Evolutionary conservation across 2,329 filamentous ascomycete species (phyloP).

Genomic region (Cordyceps cicadae): DNA sequence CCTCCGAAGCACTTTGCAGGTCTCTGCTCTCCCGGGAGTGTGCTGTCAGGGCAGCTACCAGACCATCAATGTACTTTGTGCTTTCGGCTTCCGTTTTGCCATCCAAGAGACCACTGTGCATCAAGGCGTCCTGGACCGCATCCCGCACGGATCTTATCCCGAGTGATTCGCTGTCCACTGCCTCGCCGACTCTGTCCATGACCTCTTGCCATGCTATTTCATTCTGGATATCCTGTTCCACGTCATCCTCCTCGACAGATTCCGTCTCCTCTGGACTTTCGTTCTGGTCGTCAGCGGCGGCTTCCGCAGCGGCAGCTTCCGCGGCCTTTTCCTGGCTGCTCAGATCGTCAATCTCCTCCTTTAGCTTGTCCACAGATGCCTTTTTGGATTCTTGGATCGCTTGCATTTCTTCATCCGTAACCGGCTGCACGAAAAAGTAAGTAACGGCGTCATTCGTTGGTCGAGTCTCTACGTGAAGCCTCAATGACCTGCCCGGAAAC

Average conservation of each 20-base stretch:
- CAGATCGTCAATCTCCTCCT: conserved; percentile 52
- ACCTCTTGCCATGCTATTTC: conserved; percentile 45
- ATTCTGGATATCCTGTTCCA: conserved; percentile 20
- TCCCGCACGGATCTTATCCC: conserved; percentile 44
- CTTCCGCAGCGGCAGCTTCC: conserved; percentile 12
- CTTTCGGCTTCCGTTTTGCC: conserved; percentile 38
- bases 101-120: conserved; percentile 44
- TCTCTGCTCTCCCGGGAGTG: conserved; percentile 22
- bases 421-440: conserved; percentile 85
- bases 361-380: conserved; percentile 59
- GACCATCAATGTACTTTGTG: conserved; percentile 39
- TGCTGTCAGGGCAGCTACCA: conserved; percentile 40
- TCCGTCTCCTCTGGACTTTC: conserved; percentile 12
- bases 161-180: conserved; percentile 48
- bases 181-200: conserved; percentile 46
- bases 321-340: conserved; percentile 24
- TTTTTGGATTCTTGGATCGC: conserved; percentile 62
- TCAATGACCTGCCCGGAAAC: conserved; percentile 69
- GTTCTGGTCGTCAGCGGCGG: conserved; percentile 13
- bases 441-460: conserved; percentile 55
- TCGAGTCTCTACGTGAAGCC: conserved; percentile 75
- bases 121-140: conserved; percentile 46
- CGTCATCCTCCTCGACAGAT: conserved; percentile 14
- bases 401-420: conserved; percentile 63
- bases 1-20: conserved; percentile 12